Evolutionary conservation across 2,329 filamentous ascomycete genomes (phyloP).

Genomic region (Penicillium sp.): DNA sequence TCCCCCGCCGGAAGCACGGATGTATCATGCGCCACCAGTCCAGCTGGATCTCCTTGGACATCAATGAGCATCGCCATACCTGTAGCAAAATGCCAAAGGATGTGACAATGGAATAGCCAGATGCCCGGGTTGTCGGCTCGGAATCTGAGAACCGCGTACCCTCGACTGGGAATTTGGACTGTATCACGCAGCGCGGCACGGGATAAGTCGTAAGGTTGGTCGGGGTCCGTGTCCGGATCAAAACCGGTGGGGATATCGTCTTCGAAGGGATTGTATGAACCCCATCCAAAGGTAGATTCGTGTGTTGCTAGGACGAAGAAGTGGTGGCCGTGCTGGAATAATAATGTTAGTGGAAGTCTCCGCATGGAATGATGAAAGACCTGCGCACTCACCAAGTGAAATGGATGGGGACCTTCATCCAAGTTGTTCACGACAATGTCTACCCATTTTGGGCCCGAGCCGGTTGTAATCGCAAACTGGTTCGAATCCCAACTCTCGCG

Average conservation of each 20-base stretch:
- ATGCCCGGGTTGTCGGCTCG: constrained; percentile 58
- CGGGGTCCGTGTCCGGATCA: constrained; percentile 33
- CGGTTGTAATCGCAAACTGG: constrained; percentile 44
- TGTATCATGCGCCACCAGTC: constrained; percentile 21
- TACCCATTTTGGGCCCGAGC: constrained; percentile 43
- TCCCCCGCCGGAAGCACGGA: neutral
- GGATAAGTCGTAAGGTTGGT: constrained; percentile 34
- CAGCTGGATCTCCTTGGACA: constrained; percentile 28
- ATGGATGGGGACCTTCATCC: constrained; percentile 56
- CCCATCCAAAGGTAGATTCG: constrained; percentile 38
- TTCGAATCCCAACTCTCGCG: constrained; percentile 47
- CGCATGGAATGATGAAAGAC: neutral
- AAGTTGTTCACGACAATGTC: constrained; percentile 57
- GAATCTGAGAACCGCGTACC: constrained; percentile 61
- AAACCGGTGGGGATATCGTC: constrained; percentile 28
- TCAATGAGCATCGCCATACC: constrained; percentile 51
- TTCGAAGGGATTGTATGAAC: constrained; percentile 43
- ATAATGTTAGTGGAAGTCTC: neutral
- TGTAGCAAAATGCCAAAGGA: constrained; percentile 55
- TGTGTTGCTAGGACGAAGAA: constrained; percentile 39
- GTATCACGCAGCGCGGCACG: constrained; percentile 57
- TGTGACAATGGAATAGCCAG: constrained; percentile 57
- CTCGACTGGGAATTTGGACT: constrained; percentile 58
- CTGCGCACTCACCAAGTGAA: constrained; percentile 48
- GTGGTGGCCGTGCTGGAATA: constrained; percentile 39